phyloP scores from a whole-genome alignment of 371 early-diverging fungal genomes.

The Mucor mucedo region DNA sequence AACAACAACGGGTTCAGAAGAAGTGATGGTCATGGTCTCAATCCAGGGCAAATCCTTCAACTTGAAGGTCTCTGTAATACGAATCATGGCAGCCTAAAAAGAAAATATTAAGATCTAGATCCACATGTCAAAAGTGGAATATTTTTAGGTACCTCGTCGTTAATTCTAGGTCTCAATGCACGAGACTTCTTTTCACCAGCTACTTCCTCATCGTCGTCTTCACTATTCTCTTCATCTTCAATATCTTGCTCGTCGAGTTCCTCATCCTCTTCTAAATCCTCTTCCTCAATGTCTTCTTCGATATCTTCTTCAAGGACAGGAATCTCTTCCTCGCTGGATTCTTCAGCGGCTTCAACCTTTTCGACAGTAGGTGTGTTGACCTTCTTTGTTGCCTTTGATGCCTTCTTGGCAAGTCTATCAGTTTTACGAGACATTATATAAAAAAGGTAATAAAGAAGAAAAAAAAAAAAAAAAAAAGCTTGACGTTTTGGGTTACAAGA shows the following conservation, averaged over 20 bases:
- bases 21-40: constrained; percentile 79
- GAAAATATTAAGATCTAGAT: not conserved
- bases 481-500: constrained; percentile 7
- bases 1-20: constrained; percentile 59
- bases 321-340: constrained; percentile 14
- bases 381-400: constrained; percentile 24
- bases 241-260: constrained; percentile 22
- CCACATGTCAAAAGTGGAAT: not conserved
- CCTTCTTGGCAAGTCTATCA: constrained; percentile 32
- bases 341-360: constrained; percentile 12
- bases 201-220: constrained; percentile 29
- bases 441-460: not conserved
- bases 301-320: constrained; percentile 11
- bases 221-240: constrained; percentile 13
- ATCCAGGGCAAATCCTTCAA: constrained; percentile 79
- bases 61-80: constrained; percentile 69
- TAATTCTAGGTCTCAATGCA: constrained; percentile 42
- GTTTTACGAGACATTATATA: constrained; percentile 34
- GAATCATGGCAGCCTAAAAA: constrained; percentile 60
- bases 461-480: constrained; percentile 19
- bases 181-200: constrained; percentile 24
- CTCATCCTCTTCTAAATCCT: constrained; percentile 21
- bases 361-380: constrained; percentile 11
- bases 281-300: constrained; percentile 22
- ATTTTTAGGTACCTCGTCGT: constrained; percentile 30